A percentile compares a stretch with the other conserved stretches of the same genome.
Conservation (phyloP, 2,329 filamentous ascomycete genomes). For the Arthroderma sp. region DNA sequence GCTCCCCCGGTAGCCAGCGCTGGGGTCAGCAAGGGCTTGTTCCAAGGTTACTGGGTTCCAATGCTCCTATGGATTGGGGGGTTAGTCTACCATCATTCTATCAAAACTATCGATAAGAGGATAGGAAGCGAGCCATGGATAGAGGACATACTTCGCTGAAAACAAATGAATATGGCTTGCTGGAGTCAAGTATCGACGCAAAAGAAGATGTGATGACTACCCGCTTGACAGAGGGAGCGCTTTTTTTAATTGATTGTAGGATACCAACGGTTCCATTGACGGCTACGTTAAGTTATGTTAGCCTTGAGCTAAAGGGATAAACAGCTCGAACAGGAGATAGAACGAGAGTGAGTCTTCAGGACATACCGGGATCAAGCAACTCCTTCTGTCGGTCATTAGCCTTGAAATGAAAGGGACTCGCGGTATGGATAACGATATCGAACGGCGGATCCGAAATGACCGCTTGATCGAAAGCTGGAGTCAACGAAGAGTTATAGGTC, state of each 20-base stretch:
- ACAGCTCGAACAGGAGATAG: constrained; percentile 2
- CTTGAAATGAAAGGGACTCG: constrained; percentile 60
- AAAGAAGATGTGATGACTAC: constrained; percentile 61
- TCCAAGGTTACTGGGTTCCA: constrained; percentile 35
- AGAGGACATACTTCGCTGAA: constrained; percentile 8
- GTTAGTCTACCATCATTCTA: not conserved
- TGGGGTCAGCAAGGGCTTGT: constrained; percentile 23
- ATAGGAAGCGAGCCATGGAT: not conserved
- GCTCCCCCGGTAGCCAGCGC: constrained; percentile 34
- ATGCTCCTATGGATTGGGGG: constrained; percentile 16
- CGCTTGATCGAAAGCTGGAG: constrained; percentile 50
- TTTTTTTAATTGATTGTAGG: constrained; percentile 47
- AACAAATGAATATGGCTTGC: constrained; percentile 22
- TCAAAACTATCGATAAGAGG: not conserved
- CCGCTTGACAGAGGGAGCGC: constrained; percentile 53
- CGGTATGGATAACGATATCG: constrained; percentile 61
- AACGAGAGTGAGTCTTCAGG: constrained; percentile 22
- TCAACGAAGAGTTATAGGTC: not conserved
- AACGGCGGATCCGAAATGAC: constrained; percentile 52
- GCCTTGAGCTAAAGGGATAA: no score
- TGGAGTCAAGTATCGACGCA: constrained; percentile 47
- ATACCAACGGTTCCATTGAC: constrained; percentile 52
- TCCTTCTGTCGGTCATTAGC: constrained; percentile 55
- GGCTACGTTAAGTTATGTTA: constrained; percentile 29
- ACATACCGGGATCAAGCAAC: constrained; percentile 41